Percentiles rank a stretch among this genome's conserved stretches.
These are phyloP conservation scores for Ophiostoma sp. DNA, from an alignment of 2,329 filamentous ascomycete genomes.

Conservation along the genomic window DNA sequence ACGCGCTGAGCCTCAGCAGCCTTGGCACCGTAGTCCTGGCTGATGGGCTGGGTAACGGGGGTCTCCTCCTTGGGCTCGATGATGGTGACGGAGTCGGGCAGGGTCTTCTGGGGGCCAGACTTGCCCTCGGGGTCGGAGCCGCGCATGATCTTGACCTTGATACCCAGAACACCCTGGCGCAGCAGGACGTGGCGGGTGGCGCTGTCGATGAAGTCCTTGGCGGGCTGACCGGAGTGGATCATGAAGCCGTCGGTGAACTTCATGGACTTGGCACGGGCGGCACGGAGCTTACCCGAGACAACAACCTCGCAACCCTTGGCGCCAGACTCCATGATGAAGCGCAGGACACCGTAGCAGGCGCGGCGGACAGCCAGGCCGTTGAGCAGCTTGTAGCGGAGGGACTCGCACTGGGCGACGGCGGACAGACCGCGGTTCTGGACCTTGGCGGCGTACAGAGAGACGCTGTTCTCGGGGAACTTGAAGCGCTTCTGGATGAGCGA, in stretches of 20 bases:
- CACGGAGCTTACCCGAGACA: slow-evolving; percentile 97
- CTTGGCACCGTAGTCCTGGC: slow-evolving; percentile 99
- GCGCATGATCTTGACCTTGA: slow-evolving; percentile 99
- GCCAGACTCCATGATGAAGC: slow-evolving; percentile 99
- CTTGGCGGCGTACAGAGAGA: slow-evolving; percentile 99
- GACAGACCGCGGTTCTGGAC: slow-evolving; percentile 99
- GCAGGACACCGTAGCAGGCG: slow-evolving; percentile 99
- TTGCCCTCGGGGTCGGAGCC: slow-evolving; percentile 99
- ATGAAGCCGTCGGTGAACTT: slow-evolving; percentile 99
- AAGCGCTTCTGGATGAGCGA: slow-evolving; percentile 99
- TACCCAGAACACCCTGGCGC: slow-evolving; percentile 98
- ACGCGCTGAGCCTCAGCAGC: slow-evolving; percentile 55
- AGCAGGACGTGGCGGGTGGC: slow-evolving; percentile 99
- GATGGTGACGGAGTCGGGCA: slow-evolving; percentile 97
- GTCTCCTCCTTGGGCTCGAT: slow-evolving; percentile 99
- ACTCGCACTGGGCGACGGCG: slow-evolving; percentile 99
- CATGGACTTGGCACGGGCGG: slow-evolving; percentile 99
- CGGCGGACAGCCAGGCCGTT: slow-evolving; percentile 98
- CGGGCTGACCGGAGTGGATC: slow-evolving; percentile 99
- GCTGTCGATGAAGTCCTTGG: slow-evolving; percentile 98
- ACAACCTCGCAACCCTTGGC: slow-evolving; percentile 99
- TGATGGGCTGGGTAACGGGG: slow-evolving; percentile 87
- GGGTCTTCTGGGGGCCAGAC: slow-evolving; percentile 91
- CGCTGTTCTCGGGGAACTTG: slow-evolving; percentile 99
- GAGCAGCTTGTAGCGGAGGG: slow-evolving; percentile 99